Evolutionary conservation across 2,329 filamentous ascomycete genomes (phyloP), one percentile per base, ranked within the genome.

Genomic region (Trichoderma cornu-damae): DNA sequence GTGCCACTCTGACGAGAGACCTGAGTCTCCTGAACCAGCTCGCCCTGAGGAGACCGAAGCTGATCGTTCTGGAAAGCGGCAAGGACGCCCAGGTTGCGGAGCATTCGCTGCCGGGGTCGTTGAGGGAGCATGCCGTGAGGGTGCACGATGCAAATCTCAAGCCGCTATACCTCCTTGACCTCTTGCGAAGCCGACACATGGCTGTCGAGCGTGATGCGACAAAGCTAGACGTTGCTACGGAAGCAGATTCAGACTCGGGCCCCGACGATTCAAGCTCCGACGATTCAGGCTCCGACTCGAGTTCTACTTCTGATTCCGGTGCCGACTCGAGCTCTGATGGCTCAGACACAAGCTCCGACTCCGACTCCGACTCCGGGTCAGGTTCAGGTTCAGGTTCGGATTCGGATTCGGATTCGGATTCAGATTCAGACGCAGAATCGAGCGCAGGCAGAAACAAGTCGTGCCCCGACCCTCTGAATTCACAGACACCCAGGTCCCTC

Each of bases 1-100:
- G 90, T 69, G 94, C 93, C 5, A 96, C 93, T 0, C 90, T 97
- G 84, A 96, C 92, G 1, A 82, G 85, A 58, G 91, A 97, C 67
- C 76, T 96, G 47, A 89, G 88, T 34, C 86, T 94, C 60, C 75
- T 97, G 18, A 87, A 83, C 56, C 86, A 84, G 0, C 72, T 97
- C 35, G 87, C 82, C 59, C 77, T 97, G 28, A 77, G 79, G 26
- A 79, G 88, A 52, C 93, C 94, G 3, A 87, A 82, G 59, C 75
- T 96, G 46, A 80, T 96, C 0, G 81, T 90, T 1, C 79, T 96
- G 12, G 87, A 92, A 60, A 83, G 81, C 28, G 67, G 71, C 32
- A 68, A 65, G 1, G 66, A 69, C 82, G 54, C 82, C 66, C 58
- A 68, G 47, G 70, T 72, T 42, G 71, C 73, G 1, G 73, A 79